Conservation (phyloP, 78 protist genomes). For the Dictyostelium citrinum region DNA sequence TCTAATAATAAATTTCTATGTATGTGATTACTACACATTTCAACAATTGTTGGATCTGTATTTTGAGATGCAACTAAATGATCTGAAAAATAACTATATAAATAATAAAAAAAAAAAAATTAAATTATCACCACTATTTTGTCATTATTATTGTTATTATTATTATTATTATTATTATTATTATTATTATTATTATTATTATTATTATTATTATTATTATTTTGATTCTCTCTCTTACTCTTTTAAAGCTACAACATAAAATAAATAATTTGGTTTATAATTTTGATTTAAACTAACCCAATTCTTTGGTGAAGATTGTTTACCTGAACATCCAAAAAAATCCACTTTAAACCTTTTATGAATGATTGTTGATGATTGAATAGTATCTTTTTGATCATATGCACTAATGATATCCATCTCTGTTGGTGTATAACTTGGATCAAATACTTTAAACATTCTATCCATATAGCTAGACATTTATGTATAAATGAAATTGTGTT, state of each 20-base stretch:
- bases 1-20: constrained; percentile 39
- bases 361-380: constrained; percentile 16
- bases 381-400: constrained; percentile 44
- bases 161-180: too few relatives aligned
- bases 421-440: constrained; percentile 48
- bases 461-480: constrained; percentile 81
- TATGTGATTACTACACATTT: not conserved
- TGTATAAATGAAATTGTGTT: too few relatives aligned
- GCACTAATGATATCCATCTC: constrained; percentile 65
- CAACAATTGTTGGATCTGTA: not conserved
- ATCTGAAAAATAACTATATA: constrained; percentile 19
- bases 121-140: too few relatives aligned
- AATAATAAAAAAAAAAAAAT: not conserved
- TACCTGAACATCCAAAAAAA: constrained; percentile 24
- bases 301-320: constrained; percentile 2
- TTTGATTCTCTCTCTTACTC: constrained; percentile 25
- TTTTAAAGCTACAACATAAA: constrained; percentile 67
- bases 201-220: too few relatives aligned
- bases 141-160: too few relatives aligned
- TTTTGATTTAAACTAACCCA: not conserved
- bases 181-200: too few relatives aligned
- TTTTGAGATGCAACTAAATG: not conserved
- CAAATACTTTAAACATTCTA: constrained; percentile 68
- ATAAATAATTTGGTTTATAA: constrained; percentile 38
- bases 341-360: constrained; percentile 51